These are phyloP conservation scores for Pleochaeta shiraiana DNA, from an alignment of 2,329 filamentous ascomycete species.

Conservation along the genomic window DNA sequence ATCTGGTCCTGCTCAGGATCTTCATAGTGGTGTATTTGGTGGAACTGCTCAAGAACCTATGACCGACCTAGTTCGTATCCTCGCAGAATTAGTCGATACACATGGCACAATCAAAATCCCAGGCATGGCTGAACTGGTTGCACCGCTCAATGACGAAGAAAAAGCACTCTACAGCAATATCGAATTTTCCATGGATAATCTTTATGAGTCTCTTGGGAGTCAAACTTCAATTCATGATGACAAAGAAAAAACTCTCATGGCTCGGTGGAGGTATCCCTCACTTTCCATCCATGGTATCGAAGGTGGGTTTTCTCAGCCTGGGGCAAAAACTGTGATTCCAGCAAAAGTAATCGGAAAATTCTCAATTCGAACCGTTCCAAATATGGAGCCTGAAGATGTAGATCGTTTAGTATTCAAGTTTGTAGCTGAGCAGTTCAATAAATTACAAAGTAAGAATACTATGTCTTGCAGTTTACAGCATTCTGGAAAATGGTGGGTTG, in stretches of 20 bases:
- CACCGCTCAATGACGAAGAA: conserved; percentile 69
- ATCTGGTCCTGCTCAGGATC: conserved; percentile 74
- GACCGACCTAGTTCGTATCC: conserved; percentile 74
- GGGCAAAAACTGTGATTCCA: conserved; percentile 96
- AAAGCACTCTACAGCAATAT: conserved; percentile 73
- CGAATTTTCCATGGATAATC: conserved; percentile 87
- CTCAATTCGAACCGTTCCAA: conserved; percentile 87
- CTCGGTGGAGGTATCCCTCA: conserved; percentile 85
- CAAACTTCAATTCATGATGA: conserved; percentile 69
- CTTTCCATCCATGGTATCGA: conserved; percentile 89
- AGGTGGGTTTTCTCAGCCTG: conserved; percentile 79
- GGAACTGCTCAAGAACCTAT: conserved; percentile 95
- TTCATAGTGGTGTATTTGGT: conserved; percentile 94
- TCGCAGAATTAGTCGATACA: conserved; percentile 69
- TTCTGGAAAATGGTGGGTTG: conserved; percentile 97
- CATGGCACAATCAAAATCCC: conserved; percentile 84
- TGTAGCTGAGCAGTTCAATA: conserved; percentile 65
- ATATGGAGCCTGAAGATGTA: conserved; percentile 88
- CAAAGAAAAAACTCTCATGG: conserved; percentile 89
- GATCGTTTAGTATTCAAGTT: conserved; percentile 70
- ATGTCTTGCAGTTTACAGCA: conserved; percentile 66
- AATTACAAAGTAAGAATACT: conserved; percentile 81
- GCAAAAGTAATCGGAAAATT: conserved; percentile 98
- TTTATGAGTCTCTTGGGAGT: conserved; percentile 80
- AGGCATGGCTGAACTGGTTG: conserved; percentile 87